phyloP scores from a whole-genome alignment of 768 basidiomycete species.

The Agrocybe praecox region DNA sequence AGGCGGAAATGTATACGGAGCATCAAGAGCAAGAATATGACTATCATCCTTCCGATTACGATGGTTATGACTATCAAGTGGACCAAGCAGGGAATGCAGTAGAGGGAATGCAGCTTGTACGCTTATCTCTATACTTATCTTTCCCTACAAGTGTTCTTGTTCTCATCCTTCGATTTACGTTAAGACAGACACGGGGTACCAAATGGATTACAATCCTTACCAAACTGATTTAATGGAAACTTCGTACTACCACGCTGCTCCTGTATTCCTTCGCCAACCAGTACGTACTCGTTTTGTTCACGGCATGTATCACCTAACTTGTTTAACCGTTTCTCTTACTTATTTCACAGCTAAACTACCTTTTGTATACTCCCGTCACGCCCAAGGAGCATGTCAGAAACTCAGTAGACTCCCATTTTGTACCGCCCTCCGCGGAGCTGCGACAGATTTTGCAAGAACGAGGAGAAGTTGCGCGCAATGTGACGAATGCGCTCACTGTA shows the following conservation, averaged over 20 bases:
- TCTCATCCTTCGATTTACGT: not conserved
- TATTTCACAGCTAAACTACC: conserved; percentile 81
- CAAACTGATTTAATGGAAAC: conserved; percentile 34
- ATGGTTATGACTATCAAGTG: conserved; percentile 24
- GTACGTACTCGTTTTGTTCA: conserved; percentile 36
- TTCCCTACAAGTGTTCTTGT: not conserved
- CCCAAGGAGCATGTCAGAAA: conserved; percentile 55
- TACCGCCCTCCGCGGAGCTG: conserved; percentile 48
- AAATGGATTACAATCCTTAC: conserved; percentile 32
- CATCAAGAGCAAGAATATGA: conserved; percentile 8
- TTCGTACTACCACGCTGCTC: conserved; percentile 44
- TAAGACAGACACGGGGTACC: conserved; percentile 22
- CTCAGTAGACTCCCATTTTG: conserved; percentile 62
- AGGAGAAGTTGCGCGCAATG: conserved; percentile 70
- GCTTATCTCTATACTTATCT: not conserved
- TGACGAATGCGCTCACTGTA: conserved; percentile 53
- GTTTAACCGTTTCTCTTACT: not conserved
- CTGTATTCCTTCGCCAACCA: conserved; percentile 67
- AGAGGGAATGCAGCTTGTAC: conserved; percentile 20
- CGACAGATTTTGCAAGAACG: conserved; percentile 47
- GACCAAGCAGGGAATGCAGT: conserved; percentile 14
- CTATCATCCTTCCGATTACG: conserved; percentile 16
- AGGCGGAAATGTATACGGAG: conserved; percentile 5
- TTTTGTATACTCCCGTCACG: conserved; percentile 81
- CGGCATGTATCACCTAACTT: not conserved